Base-by-base conservation (phyloP, 179 eudicot genomes). In the Camellia oleifera region DNA sequence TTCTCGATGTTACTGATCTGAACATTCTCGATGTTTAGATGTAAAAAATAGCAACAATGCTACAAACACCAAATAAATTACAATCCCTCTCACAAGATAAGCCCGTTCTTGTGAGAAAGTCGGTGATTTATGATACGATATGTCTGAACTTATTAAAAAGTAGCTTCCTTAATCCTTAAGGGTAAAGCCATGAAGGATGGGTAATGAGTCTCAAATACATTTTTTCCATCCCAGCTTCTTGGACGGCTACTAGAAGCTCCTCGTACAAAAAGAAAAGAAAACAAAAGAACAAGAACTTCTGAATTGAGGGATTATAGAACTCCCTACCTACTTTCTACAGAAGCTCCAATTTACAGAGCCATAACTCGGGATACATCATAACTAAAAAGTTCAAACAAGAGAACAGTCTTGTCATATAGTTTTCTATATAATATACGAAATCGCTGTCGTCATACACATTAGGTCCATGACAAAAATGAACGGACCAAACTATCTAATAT, bases 391-490 rank as follows among this genome's bases (percentile, higher is more conserved):
- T 61, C 69, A 72, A 71, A 58, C 74, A 32, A 8, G 46, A 46
- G 8, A 12, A 69, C 4, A 14, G 53, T 79, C 81, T 32, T 32
- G 40, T 32, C 40, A 32, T 32, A 32, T 32, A 32, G 40, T 32
- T 32, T 32, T 32, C 40, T 32, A 32, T 76, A 63, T 48, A 57
- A 77, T 52, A 52, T 48, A 32, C 40, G 45, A 18, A 45, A 44
- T 63, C 61, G n/a, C 60, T 65, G 63, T 77, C 57, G 58, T 78
- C 82, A 81, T 78, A 78, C 82, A 84, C 71, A 78, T 63, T 61
- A 10, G 78, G 87, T 72, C 87, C 87, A 81, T 65, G 50, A 48
- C 72, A 80, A 75, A 82, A 78, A 81, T 42, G 70, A 81, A 64
- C 67, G 82, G 83, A 73, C 79, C 83, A 71, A 69, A 74, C 72